These are phyloP conservation scores for Rubia occidens DNA, from an alignment of 305 asterid genomes.

Conservation along the genomic window DNA sequence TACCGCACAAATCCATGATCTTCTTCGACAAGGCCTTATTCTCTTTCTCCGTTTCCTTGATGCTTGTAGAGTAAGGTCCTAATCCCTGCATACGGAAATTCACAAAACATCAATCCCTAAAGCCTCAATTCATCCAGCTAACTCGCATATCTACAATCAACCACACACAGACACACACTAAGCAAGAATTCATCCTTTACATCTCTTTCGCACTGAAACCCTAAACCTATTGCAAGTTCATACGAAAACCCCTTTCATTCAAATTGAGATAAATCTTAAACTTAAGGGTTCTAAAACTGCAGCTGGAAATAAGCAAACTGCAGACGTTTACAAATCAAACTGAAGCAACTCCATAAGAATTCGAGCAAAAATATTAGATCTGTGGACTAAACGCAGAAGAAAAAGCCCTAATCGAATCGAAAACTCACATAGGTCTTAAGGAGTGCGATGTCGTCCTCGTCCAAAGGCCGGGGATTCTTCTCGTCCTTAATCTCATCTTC, in stretches of 20 bases:
- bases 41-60: slow-evolving; percentile 79
- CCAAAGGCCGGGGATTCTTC: slow-evolving; percentile 36
- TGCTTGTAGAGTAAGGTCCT: slow-evolving; percentile 78
- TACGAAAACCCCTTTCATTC: background rate
- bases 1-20: slow-evolving; percentile 84
- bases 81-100: slow-evolving; percentile 45
- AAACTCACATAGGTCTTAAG: slow-evolving; percentile 32
- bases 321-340: background rate
- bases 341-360: background rate
- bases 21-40: slow-evolving; percentile 87
- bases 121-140: background rate
- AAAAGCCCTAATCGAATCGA: background rate
- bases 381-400: background rate
- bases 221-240: background rate
- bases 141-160: background rate
- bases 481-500: slow-evolving; percentile 82
- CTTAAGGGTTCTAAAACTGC: background rate
- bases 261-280: background rate
- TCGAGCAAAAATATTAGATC: background rate
- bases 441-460: slow-evolving; percentile 35
- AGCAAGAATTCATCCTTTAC: background rate
- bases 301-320: background rate
- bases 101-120: background rate
- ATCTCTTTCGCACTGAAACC: background rate
- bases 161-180: background rate